Evolutionary conservation across 805 yeast genomes (phyloP).

Genomic region (Monosporozyma unispora): DNA sequence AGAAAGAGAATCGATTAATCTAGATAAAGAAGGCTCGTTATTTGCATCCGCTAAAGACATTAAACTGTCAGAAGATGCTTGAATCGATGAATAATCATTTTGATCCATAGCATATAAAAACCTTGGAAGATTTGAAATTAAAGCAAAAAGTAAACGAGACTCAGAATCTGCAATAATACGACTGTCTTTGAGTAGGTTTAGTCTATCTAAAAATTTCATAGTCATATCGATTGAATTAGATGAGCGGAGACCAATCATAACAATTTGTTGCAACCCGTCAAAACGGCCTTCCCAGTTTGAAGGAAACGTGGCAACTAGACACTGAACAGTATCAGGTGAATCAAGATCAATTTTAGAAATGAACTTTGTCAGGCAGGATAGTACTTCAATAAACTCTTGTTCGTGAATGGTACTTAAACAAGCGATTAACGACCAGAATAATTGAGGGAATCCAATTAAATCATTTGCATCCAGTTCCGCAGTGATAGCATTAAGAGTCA

Average conservation of each 20-base stretch:
- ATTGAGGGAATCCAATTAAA: constrained; percentile 79
- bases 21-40: constrained; percentile 49
- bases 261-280: constrained; percentile 74
- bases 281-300: constrained; percentile 93
- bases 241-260: constrained; percentile 78
- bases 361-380: constrained; percentile 74
- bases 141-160: constrained; percentile 57
- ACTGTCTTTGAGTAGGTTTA: constrained; percentile 59
- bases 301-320: constrained; percentile 81
- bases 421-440: constrained; percentile 94
- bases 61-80: constrained; percentile 46
- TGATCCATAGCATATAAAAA: constrained; percentile 72
- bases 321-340: constrained; percentile 74
- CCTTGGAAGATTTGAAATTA: constrained; percentile 75
- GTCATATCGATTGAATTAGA: constrained; percentile 72
- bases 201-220: constrained; percentile 59
- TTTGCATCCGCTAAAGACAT: constrained; percentile 52
- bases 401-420: constrained; percentile 85
- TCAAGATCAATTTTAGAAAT: constrained; percentile 80
- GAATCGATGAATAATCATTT: constrained; percentile 42
- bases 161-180: constrained; percentile 69
- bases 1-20: constrained; percentile 67
- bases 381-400: constrained; percentile 81
- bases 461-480: constrained; percentile 75
- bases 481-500: constrained; percentile 89